Percentiles rank a stretch among this genome's conserved stretches.
These are phyloP conservation scores for Syzygium grande DNA, from an alignment of 345 rosid species.

Conservation along the genomic window DNA sequence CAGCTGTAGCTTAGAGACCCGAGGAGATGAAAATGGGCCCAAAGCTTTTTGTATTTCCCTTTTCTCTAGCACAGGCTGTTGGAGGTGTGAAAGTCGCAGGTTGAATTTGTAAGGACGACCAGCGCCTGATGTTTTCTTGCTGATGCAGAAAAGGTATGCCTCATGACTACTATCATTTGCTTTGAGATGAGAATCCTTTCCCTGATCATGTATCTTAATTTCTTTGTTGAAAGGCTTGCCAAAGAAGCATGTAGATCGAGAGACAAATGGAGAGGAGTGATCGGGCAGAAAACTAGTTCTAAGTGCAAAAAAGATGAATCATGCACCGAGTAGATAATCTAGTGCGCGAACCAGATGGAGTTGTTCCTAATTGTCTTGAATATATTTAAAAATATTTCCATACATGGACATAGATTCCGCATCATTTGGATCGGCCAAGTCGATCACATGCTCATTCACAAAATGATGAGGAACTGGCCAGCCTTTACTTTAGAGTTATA, in stretches of 20 bases:
- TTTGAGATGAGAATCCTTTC: neutral
- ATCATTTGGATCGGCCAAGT: rapidly evolving
- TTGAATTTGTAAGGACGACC: neutral
- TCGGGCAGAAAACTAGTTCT: neutral
- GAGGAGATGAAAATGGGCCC: neutral
- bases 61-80: neutral
- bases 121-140: neutral
- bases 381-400: neutral
- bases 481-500: too few species aligned
- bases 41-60: neutral
- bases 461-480: neutral
- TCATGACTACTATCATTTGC: neutral
- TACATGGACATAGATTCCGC: neutral
- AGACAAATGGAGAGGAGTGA: neutral
- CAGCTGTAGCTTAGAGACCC: neutral
- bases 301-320: too few species aligned
- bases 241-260: neutral
- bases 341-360: neutral
- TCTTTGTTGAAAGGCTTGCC: neutral
- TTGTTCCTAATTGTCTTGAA: neutral
- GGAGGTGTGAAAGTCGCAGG: neutral
- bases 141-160: neutral
- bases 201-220: neutral
- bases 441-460: neutral
- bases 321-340: neutral